A percentile compares a stretch with the other conserved stretches of the same genome.
phyloP scores from a whole-genome alignment of 768 basidiomycete species.

The Mycena chlorophos region DNA sequence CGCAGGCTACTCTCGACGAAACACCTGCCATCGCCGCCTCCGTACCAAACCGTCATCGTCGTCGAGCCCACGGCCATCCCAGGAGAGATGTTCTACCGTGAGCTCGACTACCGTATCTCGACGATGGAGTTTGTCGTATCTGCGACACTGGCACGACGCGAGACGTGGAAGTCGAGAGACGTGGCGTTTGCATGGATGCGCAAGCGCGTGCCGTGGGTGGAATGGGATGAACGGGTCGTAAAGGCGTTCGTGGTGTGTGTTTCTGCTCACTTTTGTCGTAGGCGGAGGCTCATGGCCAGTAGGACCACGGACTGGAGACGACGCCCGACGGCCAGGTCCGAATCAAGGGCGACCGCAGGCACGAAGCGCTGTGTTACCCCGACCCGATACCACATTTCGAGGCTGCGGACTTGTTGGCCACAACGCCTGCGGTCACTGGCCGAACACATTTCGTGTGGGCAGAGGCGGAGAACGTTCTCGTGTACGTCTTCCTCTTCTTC shows the following conservation, averaged over 20 bases:
- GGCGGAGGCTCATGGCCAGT: not conserved
- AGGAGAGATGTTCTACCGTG: constrained; percentile 36
- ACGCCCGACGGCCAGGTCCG: constrained; percentile 24
- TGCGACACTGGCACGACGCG: constrained; percentile 37
- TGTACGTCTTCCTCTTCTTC: constrained; percentile 13
- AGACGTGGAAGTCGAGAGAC: constrained; percentile 42
- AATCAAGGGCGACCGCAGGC: constrained; percentile 10
- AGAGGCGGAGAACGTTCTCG: not conserved
- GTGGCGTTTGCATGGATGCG: constrained; percentile 44
- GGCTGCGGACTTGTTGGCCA: constrained; percentile 3
- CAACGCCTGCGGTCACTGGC: not conserved
- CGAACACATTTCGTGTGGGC: constrained; percentile 18
- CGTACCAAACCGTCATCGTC: constrained; percentile 41
- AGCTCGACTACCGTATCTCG: constrained; percentile 39
- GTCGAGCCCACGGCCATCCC: constrained; percentile 47
- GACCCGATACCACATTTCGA: constrained; percentile 10
- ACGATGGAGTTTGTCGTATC: constrained; percentile 39
- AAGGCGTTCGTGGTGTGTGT: constrained; percentile 39
- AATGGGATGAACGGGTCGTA: constrained; percentile 45
- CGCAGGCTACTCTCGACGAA: constrained; percentile 41
- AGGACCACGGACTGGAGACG: constrained; percentile 41
- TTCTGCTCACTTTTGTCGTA: not conserved
- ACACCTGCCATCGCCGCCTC: constrained; percentile 26
- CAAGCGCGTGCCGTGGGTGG: constrained; percentile 46
- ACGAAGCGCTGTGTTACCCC: constrained; percentile 6